phyloP scores from a whole-genome alignment of 129 eudicot species.

The Escallonia rubra region DNA sequence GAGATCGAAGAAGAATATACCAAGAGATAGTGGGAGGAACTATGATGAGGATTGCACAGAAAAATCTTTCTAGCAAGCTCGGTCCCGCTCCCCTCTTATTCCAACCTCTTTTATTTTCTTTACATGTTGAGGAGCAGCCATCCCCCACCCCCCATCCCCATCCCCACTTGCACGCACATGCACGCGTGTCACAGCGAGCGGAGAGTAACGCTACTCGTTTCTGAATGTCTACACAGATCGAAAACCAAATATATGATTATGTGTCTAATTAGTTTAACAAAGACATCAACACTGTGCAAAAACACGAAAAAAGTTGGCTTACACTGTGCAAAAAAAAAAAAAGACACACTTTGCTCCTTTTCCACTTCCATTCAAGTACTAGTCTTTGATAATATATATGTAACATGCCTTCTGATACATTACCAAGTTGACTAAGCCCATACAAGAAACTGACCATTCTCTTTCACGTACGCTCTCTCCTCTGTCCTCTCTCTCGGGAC shows the following conservation, averaged over 20 bases:
- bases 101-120: constrained; percentile 14
- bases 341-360: neutral
- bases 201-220: neutral
- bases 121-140: neutral
- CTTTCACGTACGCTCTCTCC: neutral
- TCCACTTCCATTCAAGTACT: neutral
- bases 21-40: constrained; percentile 46
- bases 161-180: too few species aligned
- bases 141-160: too few species aligned
- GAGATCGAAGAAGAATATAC: constrained; percentile 16
- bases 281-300: too few species aligned
- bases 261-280: too few species aligned
- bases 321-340: too few species aligned
- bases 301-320: too few species aligned
- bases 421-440: constrained; percentile 50
- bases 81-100: constrained; percentile 21
- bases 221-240: constrained; percentile 10
- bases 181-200: neutral
- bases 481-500: constrained; percentile 19
- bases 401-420: neutral
- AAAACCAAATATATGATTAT: too few species aligned
- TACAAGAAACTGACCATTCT: neutral
- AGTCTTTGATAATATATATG: neutral
- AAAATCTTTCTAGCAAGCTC: too few species aligned
- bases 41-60: constrained; percentile 39